phyloP scores from a whole-genome alignment of 768 basidiomycete species.

The Hygrophorus pudorinus region DNA sequence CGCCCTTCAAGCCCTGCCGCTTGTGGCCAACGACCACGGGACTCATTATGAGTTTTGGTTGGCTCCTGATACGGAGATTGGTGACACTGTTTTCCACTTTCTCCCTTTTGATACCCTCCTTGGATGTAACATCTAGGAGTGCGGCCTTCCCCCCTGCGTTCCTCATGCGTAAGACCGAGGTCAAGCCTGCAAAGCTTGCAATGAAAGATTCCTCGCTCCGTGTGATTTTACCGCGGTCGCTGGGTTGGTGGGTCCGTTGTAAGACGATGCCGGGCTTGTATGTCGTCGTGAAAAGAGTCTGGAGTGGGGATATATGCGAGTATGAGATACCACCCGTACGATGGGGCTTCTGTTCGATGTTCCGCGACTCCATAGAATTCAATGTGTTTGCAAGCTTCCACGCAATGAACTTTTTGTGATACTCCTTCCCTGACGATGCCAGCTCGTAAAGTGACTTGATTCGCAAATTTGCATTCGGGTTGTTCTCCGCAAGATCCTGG shows the following conservation, averaged over 20 bases:
- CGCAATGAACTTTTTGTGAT: constrained; percentile 29
- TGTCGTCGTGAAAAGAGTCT: constrained; percentile 39
- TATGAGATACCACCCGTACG: constrained; percentile 54
- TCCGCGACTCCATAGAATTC: constrained; percentile 17
- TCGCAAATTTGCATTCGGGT: constrained; percentile 1
- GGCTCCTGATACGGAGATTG: constrained; percentile 22
- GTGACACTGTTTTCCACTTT: constrained; percentile 12
- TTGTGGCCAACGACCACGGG: constrained; percentile 36
- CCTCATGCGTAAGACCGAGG: constrained; percentile 15
- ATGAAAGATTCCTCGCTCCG: constrained; percentile 10
- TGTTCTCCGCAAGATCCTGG: constrained; percentile 12
- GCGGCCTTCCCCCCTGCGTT: constrained; percentile 11
- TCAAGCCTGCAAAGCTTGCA: constrained; percentile 37
- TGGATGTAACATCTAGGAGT: constrained; percentile 19
- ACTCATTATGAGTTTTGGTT: constrained; percentile 20
- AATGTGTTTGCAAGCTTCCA: constrained; percentile 8
- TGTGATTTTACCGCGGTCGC: constrained; percentile 1
- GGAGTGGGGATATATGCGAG: constrained; percentile 40
- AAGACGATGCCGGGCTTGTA: constrained; percentile 53
- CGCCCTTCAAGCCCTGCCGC: constrained; percentile 29
- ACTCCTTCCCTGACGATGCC: constrained; percentile 13
- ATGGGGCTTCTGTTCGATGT: constrained; percentile 60
- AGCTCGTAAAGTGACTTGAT: constrained; percentile 16
- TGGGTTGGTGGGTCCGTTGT: constrained; percentile 13
- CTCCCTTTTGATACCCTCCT: constrained; percentile 19